Evolutionary conservation across 257 asterid genomes (phyloP), one percentile per base, ranked within the genome.

Genomic region (Petrea volubilis): DNA sequence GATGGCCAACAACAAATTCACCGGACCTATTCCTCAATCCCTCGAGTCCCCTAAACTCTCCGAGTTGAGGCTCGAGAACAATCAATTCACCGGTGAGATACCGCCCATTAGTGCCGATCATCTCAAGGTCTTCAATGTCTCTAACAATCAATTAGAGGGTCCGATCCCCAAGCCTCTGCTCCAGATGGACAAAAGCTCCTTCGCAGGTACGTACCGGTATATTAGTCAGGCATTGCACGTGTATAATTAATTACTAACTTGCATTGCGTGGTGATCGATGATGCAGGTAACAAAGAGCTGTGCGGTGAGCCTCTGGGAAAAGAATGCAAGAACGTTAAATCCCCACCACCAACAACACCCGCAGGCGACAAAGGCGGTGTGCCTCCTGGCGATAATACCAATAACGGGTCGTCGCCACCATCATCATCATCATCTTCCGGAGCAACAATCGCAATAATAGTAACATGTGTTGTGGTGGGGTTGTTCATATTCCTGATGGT

Each of bases 101-200:
- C 98, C 97, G 1, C 50, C 74, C 5, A 65, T 93, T 44, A 87
- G 81, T 67, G 76, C 78, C 0, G 87, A 84, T 0, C 17, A 50
- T 31, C 88, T 93, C 69, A 85, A 79, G 51, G 18, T 71, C 3
- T 55, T 93, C 31, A 88, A 91, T 66, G 86, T 89, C 10, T 89
- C 98, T 6, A 81, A 89, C 81, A 93, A 93, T 73, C 92, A 73
- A 36, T 74, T 93, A 65, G 91, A 86, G 50, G 97, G 98, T 49
- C 92, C 89, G 8, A 84, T 93, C 24, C 98, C 98, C 7, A 51
- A 58, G 3, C 67, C 52, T 51, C 84, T 93, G 7, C 20, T 53
- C 69, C 68, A 74, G 5, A 71, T 93, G 82, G 87, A 83, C 49
- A 81, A 88, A 3, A 67, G 74, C 75, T 72, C 88, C n/a, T 90